Percentiles rank a stretch among this genome's conserved stretches.
These are phyloP conservation scores for Dactylellina parvicollis DNA, from an alignment of 2,329 filamentous ascomycete species.

Conservation along the genomic window DNA sequence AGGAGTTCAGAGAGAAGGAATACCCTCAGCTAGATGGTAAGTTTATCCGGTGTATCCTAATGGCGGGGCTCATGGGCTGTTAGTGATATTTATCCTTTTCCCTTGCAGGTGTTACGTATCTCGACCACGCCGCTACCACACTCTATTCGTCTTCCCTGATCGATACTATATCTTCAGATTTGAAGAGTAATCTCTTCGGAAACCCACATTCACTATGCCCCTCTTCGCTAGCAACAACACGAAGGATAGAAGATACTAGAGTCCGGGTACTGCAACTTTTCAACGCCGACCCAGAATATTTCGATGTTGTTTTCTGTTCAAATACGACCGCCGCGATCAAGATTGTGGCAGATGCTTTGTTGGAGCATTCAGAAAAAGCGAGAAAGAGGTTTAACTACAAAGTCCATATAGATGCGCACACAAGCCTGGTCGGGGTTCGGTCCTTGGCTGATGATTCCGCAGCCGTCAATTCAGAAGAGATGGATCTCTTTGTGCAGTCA, in stretches of 20 bases:
- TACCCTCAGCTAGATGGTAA: slow-evolving; percentile 63
- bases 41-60: slow-evolving; percentile 1
- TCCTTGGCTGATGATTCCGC: slow-evolving; percentile 73
- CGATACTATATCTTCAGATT: slow-evolving; percentile 67
- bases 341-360: slow-evolving; percentile 69
- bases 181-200: slow-evolving; percentile 70
- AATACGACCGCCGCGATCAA: slow-evolving; percentile 73
- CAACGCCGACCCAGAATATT: slow-evolving; percentile 69
- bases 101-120: slow-evolving; percentile 62
- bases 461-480: slow-evolving; percentile 74
- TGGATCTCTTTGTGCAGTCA: slow-evolving; percentile 72
- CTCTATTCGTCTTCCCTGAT: slow-evolving; percentile 70
- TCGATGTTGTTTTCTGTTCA: slow-evolving; percentile 71
- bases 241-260: slow-evolving; percentile 69
- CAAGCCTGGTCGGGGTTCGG: slow-evolving; percentile 74
- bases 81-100: slow-evolving; percentile 37
- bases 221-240: slow-evolving; percentile 69
- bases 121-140: slow-evolving; percentile 70
- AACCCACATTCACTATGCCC: slow-evolving; percentile 74
- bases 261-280: slow-evolving; percentile 68
- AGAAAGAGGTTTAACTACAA: slow-evolving; percentile 68
- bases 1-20: slow-evolving; percentile 61
- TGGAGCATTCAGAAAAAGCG: slow-evolving; percentile 59
- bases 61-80: background rate
- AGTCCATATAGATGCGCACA: slow-evolving; percentile 72